Evolutionary conservation across 805 yeast genomes (phyloP), one percentile per base, ranked within the genome.

Genomic region (Maudiozyma turicensis): DNA sequence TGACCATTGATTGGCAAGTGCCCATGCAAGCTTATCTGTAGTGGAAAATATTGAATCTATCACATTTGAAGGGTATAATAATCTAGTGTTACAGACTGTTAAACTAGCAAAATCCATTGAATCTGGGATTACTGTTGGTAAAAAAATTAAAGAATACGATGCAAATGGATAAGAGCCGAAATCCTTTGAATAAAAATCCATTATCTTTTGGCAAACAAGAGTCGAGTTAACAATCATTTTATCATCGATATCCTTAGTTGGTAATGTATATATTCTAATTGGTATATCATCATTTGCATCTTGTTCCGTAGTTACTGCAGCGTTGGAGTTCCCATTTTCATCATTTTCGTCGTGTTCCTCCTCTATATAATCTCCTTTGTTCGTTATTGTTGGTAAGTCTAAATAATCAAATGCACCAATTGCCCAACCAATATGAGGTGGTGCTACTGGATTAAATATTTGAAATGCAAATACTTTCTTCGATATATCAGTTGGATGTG

Each of bases 371-470:
- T 56, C 59, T n/a, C 52, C 54, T 14, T 46, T 47, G 10, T 51
- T 43, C 3, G 53, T 43, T 3, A 63, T 40, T n/a, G 58, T 50
- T 2, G 69, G 69, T 31, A 65, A 44, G n/a, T 50, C 54, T 61
- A 69, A 31, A 68, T 77, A 77, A 40, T 82, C 81, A 63, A 91
- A 93, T 2, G 95, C 83, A 0, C 98, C 99, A 4, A 89, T 78
- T 0, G 95, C 90, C 82, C 95, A 93, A 0, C 98, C 98, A 20
- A 93, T 73, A 65, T 91, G 97, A 56, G 90, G 97, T 0, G 99
- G 87, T 37, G 95, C 83, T 1, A 88, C 84, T 0, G 98, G 96
- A 48, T 82, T 86, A 60, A 82, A 82, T 8, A 86, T 70, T 13
- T 82, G 80, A 72, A 82, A 91, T 20, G 80, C 73, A 45, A 78